Percentiles rank a stretch among this genome's conserved stretches.
phyloP scores from a whole-genome alignment of 1,284 basidiomycete species.

The Pyrrhoderma lamaoense region DNA sequence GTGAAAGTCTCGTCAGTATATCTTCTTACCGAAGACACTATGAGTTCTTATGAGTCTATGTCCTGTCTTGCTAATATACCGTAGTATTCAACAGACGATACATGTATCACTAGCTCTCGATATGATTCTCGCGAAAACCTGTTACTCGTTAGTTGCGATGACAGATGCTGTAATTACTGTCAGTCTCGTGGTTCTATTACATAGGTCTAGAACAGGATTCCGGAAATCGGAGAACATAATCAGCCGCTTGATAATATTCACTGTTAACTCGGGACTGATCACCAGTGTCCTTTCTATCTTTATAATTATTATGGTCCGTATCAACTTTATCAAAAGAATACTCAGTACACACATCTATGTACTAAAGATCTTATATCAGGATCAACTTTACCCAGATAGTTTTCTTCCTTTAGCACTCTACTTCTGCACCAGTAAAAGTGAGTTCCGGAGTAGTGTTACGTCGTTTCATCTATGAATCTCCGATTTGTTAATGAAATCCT shows the following conservation, averaged over 20 bases:
- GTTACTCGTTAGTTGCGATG: conserved; percentile 10
- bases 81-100: background rate
- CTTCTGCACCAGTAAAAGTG: too few species aligned
- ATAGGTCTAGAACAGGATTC: conserved; percentile 25
- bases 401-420: too few species aligned
- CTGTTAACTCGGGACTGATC: conserved; percentile 39
- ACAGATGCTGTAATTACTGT: conserved; percentile 35
- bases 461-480: too few species aligned
- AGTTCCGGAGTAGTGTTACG: too few species aligned
- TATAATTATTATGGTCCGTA: too few species aligned
- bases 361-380: too few species aligned
- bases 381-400: too few species aligned
- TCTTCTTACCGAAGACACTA: background rate
- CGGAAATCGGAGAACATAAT: conserved; percentile 27
- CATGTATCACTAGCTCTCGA: background rate
- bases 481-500: too few species aligned
- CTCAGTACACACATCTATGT: too few species aligned
- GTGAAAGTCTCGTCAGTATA: background rate
- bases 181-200: conserved; percentile 32
- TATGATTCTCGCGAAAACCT: conserved; percentile 16
- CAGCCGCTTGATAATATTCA: conserved; percentile 36
- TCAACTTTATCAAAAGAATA: too few species aligned
- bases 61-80: background rate
- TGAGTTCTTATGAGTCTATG: background rate
- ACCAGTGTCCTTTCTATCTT: too few species aligned